Base-by-base conservation (phyloP, 2,329 filamentous ascomycete species). In the Juglanconis sp. region DNA sequence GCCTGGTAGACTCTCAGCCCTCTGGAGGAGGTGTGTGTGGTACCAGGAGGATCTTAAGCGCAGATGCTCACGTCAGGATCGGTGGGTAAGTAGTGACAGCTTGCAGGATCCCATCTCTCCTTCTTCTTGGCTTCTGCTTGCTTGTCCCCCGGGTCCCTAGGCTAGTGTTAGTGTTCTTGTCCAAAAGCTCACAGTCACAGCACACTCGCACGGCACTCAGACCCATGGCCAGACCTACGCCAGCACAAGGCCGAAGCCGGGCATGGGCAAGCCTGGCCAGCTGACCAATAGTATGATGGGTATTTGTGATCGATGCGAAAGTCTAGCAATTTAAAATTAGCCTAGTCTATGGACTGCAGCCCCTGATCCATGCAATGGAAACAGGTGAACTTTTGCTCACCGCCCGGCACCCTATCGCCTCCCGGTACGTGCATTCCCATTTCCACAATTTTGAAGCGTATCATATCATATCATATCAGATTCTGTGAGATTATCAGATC, bases 401-500 rank as follows among this genome's bases (percentile, higher is more conserved):
- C 44, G 44, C 42, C 42, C n/a, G 42, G 13, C 44, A 11, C 8
- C 44, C 44, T 11, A 15, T 10, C 38, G 38, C 38, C 24, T 24
- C 24, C 38, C 38, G 38, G 10, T 42, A 42, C 38, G 6, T 42
- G n/a, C 10, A 11, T 15, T 38, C 24, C 24, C 24, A 24, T 24
- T 38, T 5, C 10, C 4, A 42, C 38, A 15, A 13, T 42, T n/a
- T 15, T 13, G 38, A 13, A 42, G 10, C 6, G 4, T 42, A 15
- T 42, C 38, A 13, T 15, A 24, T 32, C 11, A 58, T 38, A 52
- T 36, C 56, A 52, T 36, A 44, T 36, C 30, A 31, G 15, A 13
- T 34, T 6, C 10, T 49, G 32, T 13, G 53, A 11, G 34, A 42
- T 57, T 51, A 58, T 58, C 48, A 58, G 56, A 58, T 58, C 49